These are phyloP conservation scores for Exophiala alcalophila DNA, from an alignment of 2,329 filamentous ascomycete species.

Conservation along the genomic window DNA sequence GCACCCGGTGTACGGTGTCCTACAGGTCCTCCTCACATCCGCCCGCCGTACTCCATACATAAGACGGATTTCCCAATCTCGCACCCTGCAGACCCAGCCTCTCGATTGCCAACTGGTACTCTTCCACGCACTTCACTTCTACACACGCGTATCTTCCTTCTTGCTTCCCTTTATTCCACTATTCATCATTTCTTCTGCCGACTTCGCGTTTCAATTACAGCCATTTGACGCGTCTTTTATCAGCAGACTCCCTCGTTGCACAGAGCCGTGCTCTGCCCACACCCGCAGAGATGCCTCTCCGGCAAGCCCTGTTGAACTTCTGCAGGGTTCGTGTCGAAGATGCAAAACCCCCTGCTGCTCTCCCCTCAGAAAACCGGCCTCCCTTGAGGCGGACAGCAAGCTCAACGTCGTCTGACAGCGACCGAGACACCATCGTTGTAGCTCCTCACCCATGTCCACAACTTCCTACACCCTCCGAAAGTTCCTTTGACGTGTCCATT, in stretches of 20 bases:
- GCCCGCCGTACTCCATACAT: slow-evolving; percentile 1
- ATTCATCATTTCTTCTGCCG: background rate
- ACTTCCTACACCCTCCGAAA: slow-evolving; percentile 33
- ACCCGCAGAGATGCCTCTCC: slow-evolving; percentile 27
- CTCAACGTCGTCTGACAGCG: slow-evolving; percentile 17
- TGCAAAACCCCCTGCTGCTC: background rate
- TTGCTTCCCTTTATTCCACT: background rate
- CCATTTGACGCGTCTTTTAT: slow-evolving; percentile 22
- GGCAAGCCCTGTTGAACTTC: slow-evolving; percentile 29
- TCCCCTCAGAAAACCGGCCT: slow-evolving; percentile 8
- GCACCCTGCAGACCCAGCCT: slow-evolving; percentile 13
- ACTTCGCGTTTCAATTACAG: background rate
- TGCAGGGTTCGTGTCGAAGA: slow-evolving; percentile 12
- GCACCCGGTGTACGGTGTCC: no score
- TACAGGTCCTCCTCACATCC: no score
- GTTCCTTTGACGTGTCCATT: slow-evolving; percentile 32
- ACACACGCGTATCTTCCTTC: slow-evolving; percentile 11
- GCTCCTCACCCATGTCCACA: slow-evolving; percentile 12
- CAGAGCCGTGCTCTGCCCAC: slow-evolving; percentile 1
- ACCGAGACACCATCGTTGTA: slow-evolving; percentile 26
- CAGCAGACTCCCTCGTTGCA: background rate
- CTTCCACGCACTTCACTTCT: background rate
- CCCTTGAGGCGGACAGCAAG: slow-evolving; percentile 31
- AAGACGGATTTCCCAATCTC: slow-evolving; percentile 13
- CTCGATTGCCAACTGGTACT: slow-evolving; percentile 3